Conservation (phyloP, 164 flowering plant species). For the Berberis thunbergii region DNA sequence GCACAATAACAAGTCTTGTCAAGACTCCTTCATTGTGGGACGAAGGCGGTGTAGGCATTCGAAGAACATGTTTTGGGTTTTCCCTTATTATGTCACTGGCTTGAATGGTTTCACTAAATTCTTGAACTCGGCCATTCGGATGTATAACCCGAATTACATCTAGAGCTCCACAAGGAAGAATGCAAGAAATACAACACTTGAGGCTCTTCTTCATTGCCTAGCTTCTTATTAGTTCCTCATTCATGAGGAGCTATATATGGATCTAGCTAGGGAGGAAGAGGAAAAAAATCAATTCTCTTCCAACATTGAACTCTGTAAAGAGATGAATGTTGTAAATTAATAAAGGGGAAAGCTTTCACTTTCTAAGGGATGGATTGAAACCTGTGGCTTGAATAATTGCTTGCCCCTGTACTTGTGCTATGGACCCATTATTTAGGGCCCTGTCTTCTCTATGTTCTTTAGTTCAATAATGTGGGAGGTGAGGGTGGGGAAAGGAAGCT, state of each 20-base stretch:
- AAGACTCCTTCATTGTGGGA: slow-evolving; percentile 24
- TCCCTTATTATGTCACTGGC: slow-evolving; percentile 78
- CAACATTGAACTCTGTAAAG: slow-evolving; percentile 16
- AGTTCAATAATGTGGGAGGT: slow-evolving; percentile 13
- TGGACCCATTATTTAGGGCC: slow-evolving; percentile 43
- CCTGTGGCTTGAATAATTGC: slow-evolving; percentile 50
- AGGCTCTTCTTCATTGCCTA: slow-evolving; percentile 57
- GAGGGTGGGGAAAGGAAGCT: neutral
- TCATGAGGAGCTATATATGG: slow-evolving; percentile 1
- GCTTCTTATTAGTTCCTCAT: slow-evolving; percentile 7
- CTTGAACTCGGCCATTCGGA: slow-evolving; percentile 70
- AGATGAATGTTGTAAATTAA: slow-evolving; percentile 12
- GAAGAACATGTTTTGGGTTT: slow-evolving; percentile 74
- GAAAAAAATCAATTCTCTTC: slow-evolving; percentile 2
- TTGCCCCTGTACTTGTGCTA: slow-evolving; percentile 42
- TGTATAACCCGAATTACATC: slow-evolving; percentile 83
- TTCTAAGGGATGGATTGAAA: slow-evolving; percentile 28
- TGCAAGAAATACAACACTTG: slow-evolving; percentile 87
- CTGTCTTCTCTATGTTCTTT: slow-evolving; percentile 1
- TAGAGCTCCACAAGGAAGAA: slow-evolving; percentile 85
- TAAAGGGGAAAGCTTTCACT: slow-evolving; percentile 5
- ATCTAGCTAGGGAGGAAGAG: slow-evolving; percentile 3
- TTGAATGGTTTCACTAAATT: slow-evolving; percentile 47
- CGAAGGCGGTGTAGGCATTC: slow-evolving; percentile 43
- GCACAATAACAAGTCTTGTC: slow-evolving; percentile 51